These are phyloP conservation scores for Anthostomella pinea DNA, from an alignment of 2,329 filamentous ascomycete species.

Conservation along the genomic window DNA sequence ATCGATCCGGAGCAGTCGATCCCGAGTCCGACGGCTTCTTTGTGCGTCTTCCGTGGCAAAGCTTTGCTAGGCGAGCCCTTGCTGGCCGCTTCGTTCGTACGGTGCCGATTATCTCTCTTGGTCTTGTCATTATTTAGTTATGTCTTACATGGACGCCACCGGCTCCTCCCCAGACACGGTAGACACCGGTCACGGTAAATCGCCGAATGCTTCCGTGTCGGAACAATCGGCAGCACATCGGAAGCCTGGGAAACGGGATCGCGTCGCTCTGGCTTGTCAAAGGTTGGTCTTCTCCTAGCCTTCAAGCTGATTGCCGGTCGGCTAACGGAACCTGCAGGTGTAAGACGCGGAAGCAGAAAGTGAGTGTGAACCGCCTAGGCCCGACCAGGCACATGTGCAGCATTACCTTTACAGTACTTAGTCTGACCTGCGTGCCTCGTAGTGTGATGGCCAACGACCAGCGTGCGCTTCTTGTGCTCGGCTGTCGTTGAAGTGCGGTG, in stretches of 20 bases:
- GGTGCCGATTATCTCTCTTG: not conserved
- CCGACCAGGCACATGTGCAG: not conserved
- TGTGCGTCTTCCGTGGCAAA: slow-evolving; percentile 7
- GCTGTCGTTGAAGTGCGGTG: slow-evolving; percentile 29
- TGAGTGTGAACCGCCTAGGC: no score
- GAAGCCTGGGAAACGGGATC: slow-evolving; percentile 27
- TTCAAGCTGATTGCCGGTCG: not conserved
- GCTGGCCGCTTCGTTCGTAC: slow-evolving; percentile 1
- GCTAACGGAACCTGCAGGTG: slow-evolving; percentile 16
- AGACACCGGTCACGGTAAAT: slow-evolving; percentile 15
- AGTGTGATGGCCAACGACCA: slow-evolving; percentile 30
- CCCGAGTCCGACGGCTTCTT: slow-evolving; percentile 10
- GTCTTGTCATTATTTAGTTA: slow-evolving; percentile 12
- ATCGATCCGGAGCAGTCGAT: slow-evolving; percentile 8
- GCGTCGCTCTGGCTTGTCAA: slow-evolving; percentile 29
- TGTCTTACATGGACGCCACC: slow-evolving; percentile 21
- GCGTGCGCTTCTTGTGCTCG: slow-evolving; percentile 29
- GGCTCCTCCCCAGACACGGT: slow-evolving; percentile 25
- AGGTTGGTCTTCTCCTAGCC: slow-evolving; percentile 7
- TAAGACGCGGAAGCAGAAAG: slow-evolving; percentile 31
- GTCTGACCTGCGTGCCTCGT: slow-evolving; percentile 1
- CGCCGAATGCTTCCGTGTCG: slow-evolving; percentile 12
- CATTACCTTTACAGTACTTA: not conserved
- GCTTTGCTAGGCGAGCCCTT: slow-evolving; percentile 14
- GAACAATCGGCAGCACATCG: slow-evolving; percentile 21